phyloP scores from a whole-genome alignment of 2,329 filamentous ascomycete species.

The Alternaria arbusti region DNA sequence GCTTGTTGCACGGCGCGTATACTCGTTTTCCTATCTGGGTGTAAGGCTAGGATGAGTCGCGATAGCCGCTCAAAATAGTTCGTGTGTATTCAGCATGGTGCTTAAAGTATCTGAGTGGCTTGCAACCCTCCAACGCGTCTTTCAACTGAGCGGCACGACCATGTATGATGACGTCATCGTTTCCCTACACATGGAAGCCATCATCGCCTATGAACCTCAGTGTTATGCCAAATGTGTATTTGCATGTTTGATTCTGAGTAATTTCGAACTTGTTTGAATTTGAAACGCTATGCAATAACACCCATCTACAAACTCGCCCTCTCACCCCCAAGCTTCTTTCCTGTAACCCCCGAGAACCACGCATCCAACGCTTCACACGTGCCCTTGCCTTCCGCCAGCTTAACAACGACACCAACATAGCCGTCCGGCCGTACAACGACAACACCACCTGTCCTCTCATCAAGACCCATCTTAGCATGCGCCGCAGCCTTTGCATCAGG shows the following conservation, averaged over 20 bases:
- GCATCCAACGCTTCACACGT: constrained; percentile 84
- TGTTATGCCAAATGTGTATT: not conserved
- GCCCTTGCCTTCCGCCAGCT: constrained; percentile 74
- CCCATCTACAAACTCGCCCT: constrained; percentile 37
- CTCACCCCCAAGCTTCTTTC: constrained; percentile 61
- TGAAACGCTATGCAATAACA: not conserved
- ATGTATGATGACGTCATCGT: not conserved
- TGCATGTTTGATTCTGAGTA: not conserved
- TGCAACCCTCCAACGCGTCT: not conserved
- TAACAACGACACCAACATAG: constrained; percentile 79
- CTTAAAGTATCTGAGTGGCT: not conserved
- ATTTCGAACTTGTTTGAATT: not conserved
- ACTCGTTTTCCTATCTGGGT: not conserved
- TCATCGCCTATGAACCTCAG: not conserved
- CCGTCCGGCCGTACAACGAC: constrained; percentile 87
- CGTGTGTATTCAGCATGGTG: not conserved
- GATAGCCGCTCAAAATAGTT: not conserved
- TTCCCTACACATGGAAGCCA: not conserved
- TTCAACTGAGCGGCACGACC: not conserved
- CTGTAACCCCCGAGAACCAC: constrained; percentile 78
- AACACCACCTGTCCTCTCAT: constrained; percentile 75
- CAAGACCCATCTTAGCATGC: constrained; percentile 85
- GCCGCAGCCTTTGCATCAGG: constrained; percentile 74
- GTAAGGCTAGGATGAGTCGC: not conserved
- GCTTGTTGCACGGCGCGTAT: not conserved